These are phyloP conservation scores for Sporothrix euskadiensis DNA, from an alignment of 2,329 filamentous ascomycete genomes.

Conservation along the genomic window DNA sequence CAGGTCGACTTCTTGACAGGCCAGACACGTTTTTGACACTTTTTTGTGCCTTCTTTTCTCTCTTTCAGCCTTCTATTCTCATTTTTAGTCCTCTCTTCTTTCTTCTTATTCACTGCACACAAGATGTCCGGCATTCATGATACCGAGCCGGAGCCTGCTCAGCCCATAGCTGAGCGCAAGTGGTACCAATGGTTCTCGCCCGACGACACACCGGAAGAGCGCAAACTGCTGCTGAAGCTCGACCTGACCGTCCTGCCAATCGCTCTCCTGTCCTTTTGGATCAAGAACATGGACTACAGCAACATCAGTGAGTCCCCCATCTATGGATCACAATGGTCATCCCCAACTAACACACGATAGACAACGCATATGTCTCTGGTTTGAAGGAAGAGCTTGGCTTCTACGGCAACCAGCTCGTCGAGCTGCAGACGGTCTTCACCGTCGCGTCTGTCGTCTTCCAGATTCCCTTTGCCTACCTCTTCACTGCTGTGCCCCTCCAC, in stretches of 20 bases:
- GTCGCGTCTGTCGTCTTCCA: constrained; percentile 44
- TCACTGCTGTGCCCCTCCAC: constrained; percentile 43
- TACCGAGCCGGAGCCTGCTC: neutral
- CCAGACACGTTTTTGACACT: neutral
- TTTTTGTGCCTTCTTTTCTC: too few relatives aligned
- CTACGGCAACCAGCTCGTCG: constrained; percentile 47
- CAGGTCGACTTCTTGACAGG: too few relatives aligned
- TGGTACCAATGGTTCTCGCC: constrained; percentile 52
- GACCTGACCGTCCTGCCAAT: constrained; percentile 59
- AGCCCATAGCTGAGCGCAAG: constrained; percentile 28
- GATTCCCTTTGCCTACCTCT: constrained; percentile 37
- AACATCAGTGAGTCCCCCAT: constrained; percentile 43
- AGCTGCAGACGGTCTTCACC: constrained; percentile 55
- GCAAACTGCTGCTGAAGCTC: constrained; percentile 55
- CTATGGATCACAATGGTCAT: neutral
- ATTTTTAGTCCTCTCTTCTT: too few relatives aligned
- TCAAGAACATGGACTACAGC: constrained; percentile 52
- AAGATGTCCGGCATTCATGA: neutral
- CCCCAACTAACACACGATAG: constrained; percentile 4
- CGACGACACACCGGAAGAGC: constrained; percentile 52
- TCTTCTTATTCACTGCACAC: too few relatives aligned
- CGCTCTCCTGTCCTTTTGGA: constrained; percentile 57
- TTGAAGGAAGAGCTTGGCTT: constrained; percentile 50
- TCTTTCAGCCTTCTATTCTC: too few relatives aligned
- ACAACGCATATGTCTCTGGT: constrained; percentile 51